Evolutionary conservation across 2,329 filamentous ascomycete species (phyloP).

Genomic region (Coniochaeta ligniaria): DNA sequence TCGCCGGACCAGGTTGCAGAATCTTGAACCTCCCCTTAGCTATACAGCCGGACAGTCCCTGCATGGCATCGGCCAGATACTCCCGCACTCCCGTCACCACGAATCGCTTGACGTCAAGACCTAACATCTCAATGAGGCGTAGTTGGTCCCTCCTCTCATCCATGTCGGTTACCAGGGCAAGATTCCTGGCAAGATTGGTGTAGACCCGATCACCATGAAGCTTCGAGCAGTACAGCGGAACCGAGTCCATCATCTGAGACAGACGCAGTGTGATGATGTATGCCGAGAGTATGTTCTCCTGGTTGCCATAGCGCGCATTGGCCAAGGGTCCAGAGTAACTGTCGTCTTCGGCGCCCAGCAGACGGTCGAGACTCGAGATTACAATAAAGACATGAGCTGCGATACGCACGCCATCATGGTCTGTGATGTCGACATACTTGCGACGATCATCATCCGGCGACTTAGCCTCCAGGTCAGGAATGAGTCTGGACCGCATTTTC

Average conservation of each 20-base stretch:
- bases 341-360: conserved; percentile 21
- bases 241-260: conserved; percentile 65
- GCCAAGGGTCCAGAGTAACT: conserved; percentile 14
- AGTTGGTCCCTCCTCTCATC: conserved; percentile 62
- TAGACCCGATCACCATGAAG: conserved; percentile 59
- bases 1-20: conserved; percentile 37
- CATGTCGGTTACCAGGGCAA: conserved; percentile 64
- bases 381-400: conserved; percentile 60
- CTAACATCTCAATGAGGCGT: conserved; percentile 66
- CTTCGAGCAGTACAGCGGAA: conserved; percentile 83
- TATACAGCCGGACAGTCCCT: conserved; percentile 24
- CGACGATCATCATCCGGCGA: conserved; percentile 22
- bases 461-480: conserved; percentile 29
- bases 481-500: conserved; percentile 31
- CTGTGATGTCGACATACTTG: conserved; percentile 46
- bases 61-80: conserved; percentile 40
- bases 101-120: conserved; percentile 66
- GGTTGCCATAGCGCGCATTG: conserved; percentile 22
- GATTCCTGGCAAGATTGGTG: conserved; percentile 65
- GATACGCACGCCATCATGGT: conserved; percentile 60
- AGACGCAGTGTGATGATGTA: conserved; percentile 77
- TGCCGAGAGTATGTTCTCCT: conserved; percentile 70
- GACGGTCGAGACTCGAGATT: conserved; percentile 57
- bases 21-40: conserved; percentile 42
- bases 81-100: conserved; percentile 59